Conservation (phyloP, 139 green algal genomes). For the Asterochloris sp. region DNA sequence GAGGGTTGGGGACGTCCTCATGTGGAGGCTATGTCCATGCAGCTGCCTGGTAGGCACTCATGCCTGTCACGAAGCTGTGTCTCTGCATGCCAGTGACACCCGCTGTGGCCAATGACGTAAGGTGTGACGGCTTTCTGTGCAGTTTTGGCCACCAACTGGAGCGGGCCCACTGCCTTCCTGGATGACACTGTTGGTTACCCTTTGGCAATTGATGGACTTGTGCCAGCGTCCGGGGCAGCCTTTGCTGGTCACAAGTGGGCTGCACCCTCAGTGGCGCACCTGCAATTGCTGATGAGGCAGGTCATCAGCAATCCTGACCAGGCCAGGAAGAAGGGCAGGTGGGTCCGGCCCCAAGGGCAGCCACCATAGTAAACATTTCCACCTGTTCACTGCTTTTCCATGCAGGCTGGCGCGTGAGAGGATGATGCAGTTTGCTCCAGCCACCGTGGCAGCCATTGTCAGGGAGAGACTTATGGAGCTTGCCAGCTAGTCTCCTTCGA, state of each 20-base stretch:
- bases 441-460: no score
- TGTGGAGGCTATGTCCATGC: conserved; percentile 67
- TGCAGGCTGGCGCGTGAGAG: no score
- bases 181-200: conserved; percentile 42
- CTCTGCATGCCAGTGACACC: not conserved
- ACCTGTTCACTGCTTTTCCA: no score
- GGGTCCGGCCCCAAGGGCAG: no score
- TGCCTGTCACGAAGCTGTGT: not conserved
- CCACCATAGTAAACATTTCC: no score
- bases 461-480: no score
- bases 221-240: not conserved
- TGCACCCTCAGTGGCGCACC: conserved; percentile 43
- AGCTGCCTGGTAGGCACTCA: conserved; percentile 27
- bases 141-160: conserved; percentile 69
- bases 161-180: conserved; percentile 58
- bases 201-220: conserved; percentile 38
- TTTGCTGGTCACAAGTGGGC: conserved; percentile 50
- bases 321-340: conserved; percentile 13
- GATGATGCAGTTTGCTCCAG: no score
- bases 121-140: not conserved
- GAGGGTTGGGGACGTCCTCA: conserved; percentile 74
- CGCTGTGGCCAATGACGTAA: not conserved
- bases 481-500: no score
- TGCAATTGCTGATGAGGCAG: conserved; percentile 44
- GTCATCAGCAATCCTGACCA: conserved; percentile 37